These are phyloP conservation scores for Phlegmacium glaucopus DNA, from an alignment of 768 basidiomycete species.

Conservation along the genomic window DNA sequence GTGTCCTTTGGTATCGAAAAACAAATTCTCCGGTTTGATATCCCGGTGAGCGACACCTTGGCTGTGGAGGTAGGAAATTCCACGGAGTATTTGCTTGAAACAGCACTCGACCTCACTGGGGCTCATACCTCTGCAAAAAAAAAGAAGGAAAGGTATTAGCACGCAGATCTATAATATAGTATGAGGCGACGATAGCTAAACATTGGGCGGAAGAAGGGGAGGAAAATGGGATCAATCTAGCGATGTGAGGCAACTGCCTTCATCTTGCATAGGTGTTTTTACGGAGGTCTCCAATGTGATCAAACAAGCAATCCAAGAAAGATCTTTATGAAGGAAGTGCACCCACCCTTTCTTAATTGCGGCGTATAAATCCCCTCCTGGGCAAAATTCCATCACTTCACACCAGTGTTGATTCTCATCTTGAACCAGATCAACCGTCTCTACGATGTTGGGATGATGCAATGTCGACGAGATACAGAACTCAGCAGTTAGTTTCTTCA, in stretches of 20 bases:
- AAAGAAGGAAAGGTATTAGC: constrained; percentile 9
- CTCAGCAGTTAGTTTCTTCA: constrained; percentile 99
- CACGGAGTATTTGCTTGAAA: constrained; percentile 93
- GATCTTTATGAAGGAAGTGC: neutral
- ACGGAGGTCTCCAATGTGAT: no score
- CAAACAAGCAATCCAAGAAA: no score
- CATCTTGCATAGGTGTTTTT: no score
- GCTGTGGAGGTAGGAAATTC: constrained; percentile 87
- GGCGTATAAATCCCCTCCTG: constrained; percentile 96
- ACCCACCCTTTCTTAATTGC: constrained; percentile 93
- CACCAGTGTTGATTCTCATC: constrained; percentile 97
- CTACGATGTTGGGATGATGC: constrained; percentile 92
- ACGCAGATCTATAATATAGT: no score
- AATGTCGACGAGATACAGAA: constrained; percentile 98
- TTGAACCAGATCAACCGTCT: constrained; percentile 99
- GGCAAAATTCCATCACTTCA: constrained; percentile 99
- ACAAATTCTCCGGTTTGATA: constrained; percentile 96
- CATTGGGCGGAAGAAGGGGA: neutral
- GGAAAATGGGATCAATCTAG: no score
- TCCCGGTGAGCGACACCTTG: constrained; percentile 98
- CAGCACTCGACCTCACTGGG: constrained; percentile 94
- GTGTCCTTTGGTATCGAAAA: constrained; percentile 89
- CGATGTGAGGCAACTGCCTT: no score
- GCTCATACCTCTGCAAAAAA: constrained; percentile 56
- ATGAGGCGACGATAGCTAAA: no score